Conservation (phyloP, 2,329 filamentous ascomycete genomes). For the Chrysoporthe deuterocubensis region DNA sequence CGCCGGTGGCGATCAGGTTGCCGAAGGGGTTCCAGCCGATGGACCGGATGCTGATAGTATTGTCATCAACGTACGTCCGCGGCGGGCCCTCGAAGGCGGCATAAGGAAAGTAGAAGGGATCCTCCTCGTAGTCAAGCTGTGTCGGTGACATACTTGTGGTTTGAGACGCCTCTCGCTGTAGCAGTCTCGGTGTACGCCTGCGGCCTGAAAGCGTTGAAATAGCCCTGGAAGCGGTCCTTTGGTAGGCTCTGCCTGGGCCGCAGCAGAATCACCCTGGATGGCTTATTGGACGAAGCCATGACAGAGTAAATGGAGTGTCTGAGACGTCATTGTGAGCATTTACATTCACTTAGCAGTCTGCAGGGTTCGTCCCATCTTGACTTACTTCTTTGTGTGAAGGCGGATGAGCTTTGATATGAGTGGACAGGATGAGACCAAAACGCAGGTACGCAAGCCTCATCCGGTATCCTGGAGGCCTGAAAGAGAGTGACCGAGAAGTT, state of each 20-base stretch:
- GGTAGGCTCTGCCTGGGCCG: conserved; percentile 59
- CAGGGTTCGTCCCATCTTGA: background rate
- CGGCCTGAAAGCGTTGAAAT: conserved; percentile 71
- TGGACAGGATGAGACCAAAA: background rate
- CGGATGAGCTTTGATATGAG: background rate
- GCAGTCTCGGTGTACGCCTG: conserved; percentile 71
- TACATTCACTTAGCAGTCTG: background rate
- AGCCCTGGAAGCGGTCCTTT: conserved; percentile 70
- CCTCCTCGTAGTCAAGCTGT: conserved; percentile 27
- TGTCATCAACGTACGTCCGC: conserved; percentile 3
- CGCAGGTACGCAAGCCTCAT: conserved; percentile 15
- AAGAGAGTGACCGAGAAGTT: background rate
- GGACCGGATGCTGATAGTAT: conserved; percentile 64
- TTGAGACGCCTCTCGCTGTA: conserved; percentile 56
- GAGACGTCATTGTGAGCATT: background rate
- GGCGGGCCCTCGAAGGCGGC: conserved; percentile 20
- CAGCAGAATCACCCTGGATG: conserved; percentile 45
- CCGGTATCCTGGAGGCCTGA: conserved; percentile 14
- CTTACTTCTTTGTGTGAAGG: conserved; percentile 10
- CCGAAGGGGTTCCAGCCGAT: conserved; percentile 91
- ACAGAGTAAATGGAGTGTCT: background rate
- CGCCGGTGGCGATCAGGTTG: conserved; percentile 81
- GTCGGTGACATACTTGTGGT: conserved; percentile 56
- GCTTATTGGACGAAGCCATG: conserved; percentile 21
- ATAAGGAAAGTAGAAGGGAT: conserved; percentile 32